Base-by-base conservation (phyloP, 1,139 yeast species). In the Nakaseomyces kungkrabaensis region DNA sequence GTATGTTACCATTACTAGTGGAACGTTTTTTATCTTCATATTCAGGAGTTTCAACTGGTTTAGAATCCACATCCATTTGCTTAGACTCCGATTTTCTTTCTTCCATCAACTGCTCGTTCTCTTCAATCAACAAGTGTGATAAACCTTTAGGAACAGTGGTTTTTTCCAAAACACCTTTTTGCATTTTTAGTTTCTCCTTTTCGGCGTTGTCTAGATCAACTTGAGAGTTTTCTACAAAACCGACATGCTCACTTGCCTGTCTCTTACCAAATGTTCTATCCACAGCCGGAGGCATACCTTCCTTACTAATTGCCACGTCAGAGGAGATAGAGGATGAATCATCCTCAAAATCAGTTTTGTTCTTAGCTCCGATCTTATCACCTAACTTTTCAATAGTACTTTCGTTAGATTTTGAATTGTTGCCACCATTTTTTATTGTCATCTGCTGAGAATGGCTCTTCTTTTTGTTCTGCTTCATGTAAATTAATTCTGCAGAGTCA, bases 221-320 rank as follows among this genome's bases (percentile, higher is more conserved):
- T 46, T 59, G 63, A n/a, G 63, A 59, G 45, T 60, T 61, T 46
- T 59, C 67, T 25, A 62, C 66, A 52, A 63, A 62, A 0, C 66
- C 65, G 13, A 55, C 64, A 54, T 60, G 65, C 41, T 54, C 62
- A 33, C 58, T 58, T 24, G 62, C 61, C 52, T 60, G 61, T 29
- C 62, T 56, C 43, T 57, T 54, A 24, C 69, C 70, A 51, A 67
- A 68, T 3, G 71, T 70, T 54, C 81, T 68, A 8, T 71, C 71
- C 22, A 73, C 66, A 1, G 80, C 80, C 10, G 81, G 80, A n/a
- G 81, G 80, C 75, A 77, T 73, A 24, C 79, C 79, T 38, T 65
- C 66, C 43, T 36, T 34, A 13, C 47, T 26, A 24, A 31, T 37
- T 11, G 32, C 9, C 13, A 27, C 33, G 13, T 32, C 46, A 33